Percentiles rank a stretch among this genome's conserved stretches.
Evolutionary conservation across 352 stramenopile species (phyloP).

Genomic region (Globisporangium echinulatum): DNA sequence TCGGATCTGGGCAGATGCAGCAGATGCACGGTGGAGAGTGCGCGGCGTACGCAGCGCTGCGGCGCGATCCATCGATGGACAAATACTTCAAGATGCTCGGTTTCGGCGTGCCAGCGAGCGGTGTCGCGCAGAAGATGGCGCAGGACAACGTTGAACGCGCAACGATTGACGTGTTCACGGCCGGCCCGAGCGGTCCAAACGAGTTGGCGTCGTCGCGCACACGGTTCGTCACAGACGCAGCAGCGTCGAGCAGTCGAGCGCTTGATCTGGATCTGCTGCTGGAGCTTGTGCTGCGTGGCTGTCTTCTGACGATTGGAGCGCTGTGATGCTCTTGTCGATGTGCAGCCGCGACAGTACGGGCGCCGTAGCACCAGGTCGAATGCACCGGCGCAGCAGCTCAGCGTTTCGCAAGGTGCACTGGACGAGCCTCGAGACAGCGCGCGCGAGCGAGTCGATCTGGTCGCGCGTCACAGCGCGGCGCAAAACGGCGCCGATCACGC

Average conservation of each 20-base stretch:
- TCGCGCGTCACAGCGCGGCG: constrained; percentile 49
- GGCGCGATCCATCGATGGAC: constrained; percentile 51
- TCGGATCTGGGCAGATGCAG: constrained; percentile 2
- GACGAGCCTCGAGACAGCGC: constrained; percentile 59
- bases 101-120: constrained; percentile 61
- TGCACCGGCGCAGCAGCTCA: constrained; percentile 31
- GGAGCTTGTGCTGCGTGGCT: not conserved
- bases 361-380: not conserved
- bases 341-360: constrained; percentile 4
- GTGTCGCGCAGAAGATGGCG: constrained; percentile 74
- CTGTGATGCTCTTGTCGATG: not conserved
- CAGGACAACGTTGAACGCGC: constrained; percentile 62
- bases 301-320: not conserved
- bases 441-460: constrained; percentile 66
- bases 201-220: not conserved
- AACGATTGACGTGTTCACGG: constrained; percentile 53
- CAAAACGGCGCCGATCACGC: constrained; percentile 59
- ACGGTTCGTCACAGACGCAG: not conserved
- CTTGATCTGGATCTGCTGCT: not conserved
- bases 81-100: constrained; percentile 87
- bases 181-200: constrained; percentile 28
- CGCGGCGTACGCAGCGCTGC: constrained; percentile 45
- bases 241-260: no score
- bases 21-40: constrained; percentile 21
- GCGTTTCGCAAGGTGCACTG: constrained; percentile 79